Evolutionary conservation across 306 rosid genomes (phyloP), one percentile per base, ranked within the genome.

Genomic region (Calophaca sinica): DNA sequence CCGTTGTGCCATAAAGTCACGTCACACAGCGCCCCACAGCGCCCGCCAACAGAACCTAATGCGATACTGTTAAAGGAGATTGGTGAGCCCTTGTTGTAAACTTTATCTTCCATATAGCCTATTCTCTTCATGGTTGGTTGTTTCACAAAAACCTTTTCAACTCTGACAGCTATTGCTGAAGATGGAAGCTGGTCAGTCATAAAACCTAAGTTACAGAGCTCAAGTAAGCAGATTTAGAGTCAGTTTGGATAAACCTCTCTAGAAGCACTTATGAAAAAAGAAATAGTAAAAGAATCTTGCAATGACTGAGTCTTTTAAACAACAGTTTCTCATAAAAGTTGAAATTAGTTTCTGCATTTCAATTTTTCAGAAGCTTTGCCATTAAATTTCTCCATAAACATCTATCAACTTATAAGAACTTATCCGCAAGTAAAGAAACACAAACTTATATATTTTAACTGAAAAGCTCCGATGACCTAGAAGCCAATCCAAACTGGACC

Each of bases 61-160:
- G 98, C 98, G 6, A 50, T 89, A 26, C 97, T 93, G 72, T 60
- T 91, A 44, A 84, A 88, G 80, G 98, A 93, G 82, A 93, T 93
- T 9, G 96, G 97, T 89, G 80, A 87, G 82, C 42, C 55, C 36
- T 69, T 76, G 10, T 49, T 35, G 11, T 28, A 54, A 77, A 77
- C 59, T 42, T 50, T 68, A 86, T 48, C 57, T 65, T 74, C n/a
- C 29, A 15, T 20, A 70, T 32, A 75, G 35, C 48, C 33, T 62
- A 57, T 74, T 58, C 48, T 67, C 33, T 59, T 77, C 68, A 61
- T 62, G 73, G 29, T 73, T 67, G 51, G 31, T 42, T 35, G 52
- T 77, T 48, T 31, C 53, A 51, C 74, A 2, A 26, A 45, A 12
- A 14, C 7, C 32, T 70, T 66, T 75, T 69, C 13, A 9, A 70